Percentiles rank a stretch among this genome's conserved stretches.
Conservation (phyloP, 257 asterid genomes). For the Cordia subcordata region DNA sequence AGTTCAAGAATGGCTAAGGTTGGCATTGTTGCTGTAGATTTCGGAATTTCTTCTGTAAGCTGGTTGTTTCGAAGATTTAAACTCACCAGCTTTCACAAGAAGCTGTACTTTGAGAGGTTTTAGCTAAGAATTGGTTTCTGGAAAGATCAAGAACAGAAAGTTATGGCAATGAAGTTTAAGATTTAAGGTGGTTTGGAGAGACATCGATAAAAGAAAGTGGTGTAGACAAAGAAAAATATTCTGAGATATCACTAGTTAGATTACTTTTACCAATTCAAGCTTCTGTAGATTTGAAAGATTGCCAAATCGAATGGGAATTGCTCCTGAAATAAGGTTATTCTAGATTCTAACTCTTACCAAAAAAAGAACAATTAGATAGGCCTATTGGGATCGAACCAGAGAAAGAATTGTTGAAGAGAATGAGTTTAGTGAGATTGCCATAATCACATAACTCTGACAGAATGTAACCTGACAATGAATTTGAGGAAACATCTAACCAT, state of each 20-base stretch:
- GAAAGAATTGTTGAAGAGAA: constrained; percentile 69
- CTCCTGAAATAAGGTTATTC: constrained; percentile 49
- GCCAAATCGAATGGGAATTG: constrained; percentile 65
- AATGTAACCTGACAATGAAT: constrained; percentile 51
- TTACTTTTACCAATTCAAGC: constrained; percentile 57
- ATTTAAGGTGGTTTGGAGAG: constrained; percentile 44
- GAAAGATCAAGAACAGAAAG: constrained; percentile 62
- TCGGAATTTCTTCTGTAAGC: constrained; percentile 63
- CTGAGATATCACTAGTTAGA: constrained; percentile 59
- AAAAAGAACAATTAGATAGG: constrained; percentile 56
- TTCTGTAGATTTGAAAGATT: constrained; percentile 54
- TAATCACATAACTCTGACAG: constrained; percentile 51
- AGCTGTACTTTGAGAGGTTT: constrained; percentile 59
- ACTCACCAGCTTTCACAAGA: constrained; percentile 52
- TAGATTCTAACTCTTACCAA: constrained; percentile 66
- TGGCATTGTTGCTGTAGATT: constrained; percentile 50
- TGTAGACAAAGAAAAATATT: constrained; percentile 45
- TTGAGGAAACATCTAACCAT: constrained; percentile 78
- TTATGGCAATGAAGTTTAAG: constrained; percentile 49
- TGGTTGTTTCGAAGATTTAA: constrained; percentile 50
- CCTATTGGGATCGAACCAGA: constrained; percentile 59
- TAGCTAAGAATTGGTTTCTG: constrained; percentile 49
- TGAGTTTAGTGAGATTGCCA: constrained; percentile 68
- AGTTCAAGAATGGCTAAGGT: constrained; percentile 60
- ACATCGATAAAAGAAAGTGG: constrained; percentile 66